Base-by-base conservation (phyloP, 129 eudicot genomes). In the Erigeron canadensis region DNA sequence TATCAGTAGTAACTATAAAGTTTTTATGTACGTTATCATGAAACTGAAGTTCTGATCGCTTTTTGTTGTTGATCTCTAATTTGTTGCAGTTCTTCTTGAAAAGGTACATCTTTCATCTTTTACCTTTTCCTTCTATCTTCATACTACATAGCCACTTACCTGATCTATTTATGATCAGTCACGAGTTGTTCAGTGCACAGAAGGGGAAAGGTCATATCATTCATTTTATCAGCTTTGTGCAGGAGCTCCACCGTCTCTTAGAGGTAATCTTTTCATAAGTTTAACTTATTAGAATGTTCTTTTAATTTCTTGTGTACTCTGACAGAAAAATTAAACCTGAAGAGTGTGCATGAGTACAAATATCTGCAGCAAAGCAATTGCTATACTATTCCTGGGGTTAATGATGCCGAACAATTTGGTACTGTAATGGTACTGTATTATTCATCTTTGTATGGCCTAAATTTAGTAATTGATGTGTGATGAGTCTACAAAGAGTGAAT, bases 151-250 rank as follows among this genome's bases (percentile, higher is more conserved):
- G 60, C 56, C 58, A 48, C 44, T 70, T 69, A 34, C 69, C 41
- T 69, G 67, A 66, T 65, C 72, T 70, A n/a, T 40, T 53, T 74
- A 55, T 74, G 60, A 78, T 68, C 94, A 88, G 96, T 88, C 98
- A 66, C 84, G 98, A 79, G 98, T 92, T 67, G 98, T 92, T 61
- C 96, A 84, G 72, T 84, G 91, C 72, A 75, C 86, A 12, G 96
- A 86, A 54, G 98, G 98, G 45, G 98, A 92, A 87, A 84, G 98
- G 80, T 89, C 98, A 46, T 92, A 89, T 82, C 98, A 92, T 84
- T 82, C 88, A 8, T 92, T 92, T 71, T 92, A 92, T 80, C 98
- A 89, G 74, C 96, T 92, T 42, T 92, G 96, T 85, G 89, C 91
- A 22, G 98, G 98, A 75, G 98, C 98, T 76, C 84, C 98, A 69